Evolutionary conservation across 2,329 filamentous ascomycete genomes (phyloP).

Genomic region (Alternaria brassicicola): DNA sequence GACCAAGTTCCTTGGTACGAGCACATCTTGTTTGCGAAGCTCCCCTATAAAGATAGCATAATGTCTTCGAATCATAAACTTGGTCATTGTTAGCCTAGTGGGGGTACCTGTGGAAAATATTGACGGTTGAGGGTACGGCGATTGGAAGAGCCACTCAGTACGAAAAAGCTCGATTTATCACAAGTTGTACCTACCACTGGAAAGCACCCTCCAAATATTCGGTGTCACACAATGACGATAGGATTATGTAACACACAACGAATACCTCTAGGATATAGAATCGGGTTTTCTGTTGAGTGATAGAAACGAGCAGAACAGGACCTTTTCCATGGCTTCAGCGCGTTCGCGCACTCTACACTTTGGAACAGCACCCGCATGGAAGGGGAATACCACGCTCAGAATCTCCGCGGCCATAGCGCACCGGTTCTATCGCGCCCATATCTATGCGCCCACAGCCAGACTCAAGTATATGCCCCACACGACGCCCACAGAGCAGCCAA

Average conservation of each 20-base stretch:
- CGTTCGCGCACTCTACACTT: not conserved
- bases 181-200: not conserved
- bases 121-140: not conserved
- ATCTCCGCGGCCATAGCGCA: not conserved
- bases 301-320: not conserved
- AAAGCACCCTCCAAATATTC: not conserved
- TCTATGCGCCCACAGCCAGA: slow-evolving; percentile 55
- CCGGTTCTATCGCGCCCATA: not conserved
- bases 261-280: not conserved
- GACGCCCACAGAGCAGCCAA: slow-evolving; percentile 74
- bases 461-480: slow-evolving; percentile 79
- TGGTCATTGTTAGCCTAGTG: not conserved
- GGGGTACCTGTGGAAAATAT: not conserved
- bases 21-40: not conserved
- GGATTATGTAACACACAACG: not conserved
- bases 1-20: not conserved
- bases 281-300: not conserved
- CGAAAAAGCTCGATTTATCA: not conserved
- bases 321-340: not conserved
- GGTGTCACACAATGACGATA: not conserved
- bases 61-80: not conserved
- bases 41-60: not conserved
- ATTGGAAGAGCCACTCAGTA: not conserved
- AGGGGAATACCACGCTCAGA: not conserved
- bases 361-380: not conserved